Conservation (phyloP, 306 rosid species). For the Cercis canadensis region DNA sequence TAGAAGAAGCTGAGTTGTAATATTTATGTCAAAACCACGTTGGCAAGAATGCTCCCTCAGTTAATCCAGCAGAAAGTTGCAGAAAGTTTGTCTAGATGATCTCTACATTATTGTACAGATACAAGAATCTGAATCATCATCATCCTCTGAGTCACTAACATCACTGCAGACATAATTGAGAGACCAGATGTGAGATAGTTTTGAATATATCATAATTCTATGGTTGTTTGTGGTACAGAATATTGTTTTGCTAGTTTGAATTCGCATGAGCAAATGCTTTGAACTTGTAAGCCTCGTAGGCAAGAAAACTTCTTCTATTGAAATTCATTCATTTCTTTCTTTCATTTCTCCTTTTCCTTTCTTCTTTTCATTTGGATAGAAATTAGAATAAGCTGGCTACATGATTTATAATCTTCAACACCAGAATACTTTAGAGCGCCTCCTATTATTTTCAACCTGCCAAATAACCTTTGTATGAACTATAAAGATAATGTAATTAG, state of each 20-base stretch:
- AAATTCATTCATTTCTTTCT: background rate
- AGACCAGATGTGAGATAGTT: constrained; percentile 33
- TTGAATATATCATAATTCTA: constrained; percentile 16
- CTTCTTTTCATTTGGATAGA: background rate
- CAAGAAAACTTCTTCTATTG: background rate
- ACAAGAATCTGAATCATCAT: constrained; percentile 77
- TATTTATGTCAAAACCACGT: constrained; percentile 36
- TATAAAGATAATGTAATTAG: no score
- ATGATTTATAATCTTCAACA: background rate
- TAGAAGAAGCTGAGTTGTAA: constrained; percentile 32
- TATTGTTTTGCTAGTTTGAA: constrained; percentile 15
- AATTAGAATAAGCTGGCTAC: background rate
- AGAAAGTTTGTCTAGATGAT: constrained; percentile 43
- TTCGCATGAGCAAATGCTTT: constrained; percentile 25
- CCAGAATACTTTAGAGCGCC: background rate
- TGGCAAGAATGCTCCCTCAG: constrained; percentile 42
- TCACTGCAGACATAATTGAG: constrained; percentile 67
- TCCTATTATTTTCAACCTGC: constrained; percentile 12
- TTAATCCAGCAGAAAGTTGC: constrained; percentile 50
- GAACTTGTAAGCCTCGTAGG: constrained; percentile 17
- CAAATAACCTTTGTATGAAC: background rate
- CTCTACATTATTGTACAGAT: constrained; percentile 79
- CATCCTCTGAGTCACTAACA: constrained; percentile 79
- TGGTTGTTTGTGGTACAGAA: constrained; percentile 11
- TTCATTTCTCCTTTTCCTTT: background rate